These are phyloP conservation scores for Brachypodium distachyon DNA, from an alignment of 202 grass and related monocot genomes.

Conservation along the genomic window DNA sequence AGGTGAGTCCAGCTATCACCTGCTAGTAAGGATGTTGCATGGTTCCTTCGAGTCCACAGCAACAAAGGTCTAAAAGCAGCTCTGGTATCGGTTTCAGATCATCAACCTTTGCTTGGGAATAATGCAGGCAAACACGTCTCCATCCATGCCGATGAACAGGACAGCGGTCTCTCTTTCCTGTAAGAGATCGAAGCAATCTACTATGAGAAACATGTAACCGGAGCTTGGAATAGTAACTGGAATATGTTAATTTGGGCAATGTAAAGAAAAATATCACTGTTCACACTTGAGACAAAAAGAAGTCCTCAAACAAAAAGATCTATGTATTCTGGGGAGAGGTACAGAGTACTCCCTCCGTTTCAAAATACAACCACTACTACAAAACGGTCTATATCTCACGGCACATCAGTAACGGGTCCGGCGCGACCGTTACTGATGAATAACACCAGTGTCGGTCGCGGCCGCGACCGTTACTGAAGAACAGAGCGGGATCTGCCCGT, in stretches of 20 bases:
- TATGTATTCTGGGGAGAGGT: not conserved
- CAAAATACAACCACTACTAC: no score
- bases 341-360: no score
- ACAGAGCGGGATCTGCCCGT: no score
- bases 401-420: no score
- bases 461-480: no score
- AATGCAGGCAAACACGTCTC: not conserved
- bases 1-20: conserved; percentile 37
- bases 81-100: not conserved
- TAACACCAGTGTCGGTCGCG: no score
- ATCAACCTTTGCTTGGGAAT: not conserved
- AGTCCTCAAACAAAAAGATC: not conserved
- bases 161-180: not conserved
- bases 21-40: conserved; percentile 20
- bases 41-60: conserved; percentile 20
- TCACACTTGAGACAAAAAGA: not conserved
- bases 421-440: no score
- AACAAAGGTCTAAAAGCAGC: conserved; percentile 4
- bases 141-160: not conserved
- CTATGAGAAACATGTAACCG: not conserved
- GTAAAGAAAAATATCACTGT: not conserved
- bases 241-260: not conserved
- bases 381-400: no score
- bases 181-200: not conserved
- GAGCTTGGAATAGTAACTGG: not conserved